phyloP scores from a whole-genome alignment of 371 early-diverging fungal genomes.

The Choanephora cucurbitarum region DNA sequence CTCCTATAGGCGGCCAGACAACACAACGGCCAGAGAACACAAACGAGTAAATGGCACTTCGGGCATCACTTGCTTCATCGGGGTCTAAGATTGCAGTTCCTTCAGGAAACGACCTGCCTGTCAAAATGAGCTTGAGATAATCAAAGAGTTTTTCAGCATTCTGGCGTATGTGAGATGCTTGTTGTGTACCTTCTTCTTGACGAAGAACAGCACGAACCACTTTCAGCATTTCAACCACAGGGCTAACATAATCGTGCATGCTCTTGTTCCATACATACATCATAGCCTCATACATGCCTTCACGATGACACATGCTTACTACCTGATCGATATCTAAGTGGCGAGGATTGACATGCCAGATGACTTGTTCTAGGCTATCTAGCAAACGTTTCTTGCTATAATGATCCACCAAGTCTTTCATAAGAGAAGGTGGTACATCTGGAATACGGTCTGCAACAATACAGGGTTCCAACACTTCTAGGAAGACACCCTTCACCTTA shows the following conservation, averaged over 20 bases:
- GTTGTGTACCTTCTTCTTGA: constrained; percentile 24
- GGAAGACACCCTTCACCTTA: constrained; percentile 57
- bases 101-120: constrained; percentile 76
- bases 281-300: constrained; percentile 71
- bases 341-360: constrained; percentile 75
- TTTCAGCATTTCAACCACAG: constrained; percentile 73
- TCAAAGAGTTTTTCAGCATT: constrained; percentile 71
- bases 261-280: constrained; percentile 80
- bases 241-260: constrained; percentile 80
- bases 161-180: constrained; percentile 18
- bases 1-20: constrained; percentile 71
- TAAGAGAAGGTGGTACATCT: constrained; percentile 66
- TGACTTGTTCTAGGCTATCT: constrained; percentile 68
- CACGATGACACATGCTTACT: constrained; percentile 63
- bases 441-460: constrained; percentile 62
- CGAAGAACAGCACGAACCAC: constrained; percentile 60
- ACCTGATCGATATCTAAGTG: constrained; percentile 77
- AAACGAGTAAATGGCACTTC: constrained; percentile 77
- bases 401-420: constrained; percentile 70
- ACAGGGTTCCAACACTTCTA: constrained; percentile 68
- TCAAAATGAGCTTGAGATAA: constrained; percentile 69
- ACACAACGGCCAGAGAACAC: constrained; percentile 75
- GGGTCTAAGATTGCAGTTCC: constrained; percentile 50
- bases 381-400: constrained; percentile 59
- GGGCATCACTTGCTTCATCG: constrained; percentile 64